Conservation (phyloP, 805 yeast species). For the Starmerella apicola region DNA sequence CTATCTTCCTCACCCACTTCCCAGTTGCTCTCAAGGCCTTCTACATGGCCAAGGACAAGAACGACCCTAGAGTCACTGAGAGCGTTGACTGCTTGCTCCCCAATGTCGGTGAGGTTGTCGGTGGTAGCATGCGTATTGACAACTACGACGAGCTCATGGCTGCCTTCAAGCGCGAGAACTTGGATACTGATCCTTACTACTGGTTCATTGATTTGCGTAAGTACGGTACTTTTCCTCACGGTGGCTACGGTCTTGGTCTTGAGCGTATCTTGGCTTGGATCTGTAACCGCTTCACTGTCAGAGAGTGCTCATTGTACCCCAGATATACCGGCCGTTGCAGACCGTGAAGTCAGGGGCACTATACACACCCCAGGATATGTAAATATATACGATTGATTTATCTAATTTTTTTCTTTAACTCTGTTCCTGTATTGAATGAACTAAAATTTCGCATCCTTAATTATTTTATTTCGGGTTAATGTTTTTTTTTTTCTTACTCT, state of each 20-base stretch:
- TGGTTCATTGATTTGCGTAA: conserved; percentile 94
- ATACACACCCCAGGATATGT: too few species aligned
- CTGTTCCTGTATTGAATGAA: too few species aligned
- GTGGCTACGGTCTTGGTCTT: conserved; percentile 98
- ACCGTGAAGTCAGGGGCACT: too few species aligned
- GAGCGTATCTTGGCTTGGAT: conserved; percentile 98
- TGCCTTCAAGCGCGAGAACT: conserved; percentile 87
- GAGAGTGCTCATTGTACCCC: conserved; percentile 96
- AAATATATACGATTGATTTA: too few species aligned
- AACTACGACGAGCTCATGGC: conserved; percentile 69
- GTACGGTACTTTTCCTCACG: conserved; percentile 97
- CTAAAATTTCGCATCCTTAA: too few species aligned
- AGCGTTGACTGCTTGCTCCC: conserved; percentile 98
- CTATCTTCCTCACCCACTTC: conserved; percentile 85
- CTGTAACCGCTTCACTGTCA: conserved; percentile 92
- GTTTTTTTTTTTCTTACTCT: too few species aligned
- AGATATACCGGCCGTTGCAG: conserved; percentile 96
- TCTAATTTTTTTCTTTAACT: too few species aligned
- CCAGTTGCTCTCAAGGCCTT: conserved; percentile 95
- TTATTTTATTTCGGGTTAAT: too few species aligned
- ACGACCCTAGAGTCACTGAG: conserved; percentile 91
- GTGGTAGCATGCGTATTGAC: conserved; percentile 97
- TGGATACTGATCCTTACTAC: conserved; percentile 72
- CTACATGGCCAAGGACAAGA: conserved; percentile 88
- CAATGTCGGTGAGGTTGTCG: conserved; percentile 96